Percentiles rank a stretch among this genome's conserved stretches.
phyloP scores from a whole-genome alignment of 176 grass and related monocot genomes.

The Oryza meyeriana region DNA sequence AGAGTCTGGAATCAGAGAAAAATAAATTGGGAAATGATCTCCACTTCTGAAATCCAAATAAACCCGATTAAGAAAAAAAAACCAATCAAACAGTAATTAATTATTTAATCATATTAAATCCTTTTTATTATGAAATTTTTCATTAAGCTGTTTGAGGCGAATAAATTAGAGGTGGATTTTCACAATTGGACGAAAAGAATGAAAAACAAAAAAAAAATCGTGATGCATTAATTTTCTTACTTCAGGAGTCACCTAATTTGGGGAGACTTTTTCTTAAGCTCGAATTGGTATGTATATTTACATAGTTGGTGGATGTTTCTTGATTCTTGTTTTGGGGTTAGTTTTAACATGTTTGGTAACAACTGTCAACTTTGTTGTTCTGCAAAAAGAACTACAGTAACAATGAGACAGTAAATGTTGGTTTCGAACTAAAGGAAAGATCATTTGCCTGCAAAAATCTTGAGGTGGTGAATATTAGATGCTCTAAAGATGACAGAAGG shows the following conservation, averaged over 20 bases:
- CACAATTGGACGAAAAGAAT: too few relatives aligned
- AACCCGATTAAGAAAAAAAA: too few relatives aligned
- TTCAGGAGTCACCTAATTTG: constrained; percentile 24
- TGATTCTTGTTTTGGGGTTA: background rate
- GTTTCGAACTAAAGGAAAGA: background rate
- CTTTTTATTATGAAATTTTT: too few relatives aligned
- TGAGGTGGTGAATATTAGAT: constrained; percentile 25
- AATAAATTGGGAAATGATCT: too few relatives aligned
- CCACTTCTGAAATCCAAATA: too few relatives aligned
- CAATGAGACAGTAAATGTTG: background rate
- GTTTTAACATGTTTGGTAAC: too few relatives aligned
- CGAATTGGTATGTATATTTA: constrained; percentile 7
- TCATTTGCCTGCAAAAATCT: constrained; percentile 18
- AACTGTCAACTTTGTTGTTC: background rate
- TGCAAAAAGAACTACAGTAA: background rate
- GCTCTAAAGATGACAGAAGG: background rate
- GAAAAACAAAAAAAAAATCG: too few relatives aligned
- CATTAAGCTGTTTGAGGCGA: too few relatives aligned
- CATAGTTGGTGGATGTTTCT: background rate
- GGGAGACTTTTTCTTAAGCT: constrained; percentile 25
- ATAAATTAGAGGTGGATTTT: too few relatives aligned
- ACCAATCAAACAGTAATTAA: too few relatives aligned
- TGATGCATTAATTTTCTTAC: constrained; percentile 20
- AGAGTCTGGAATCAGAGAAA: too few relatives aligned
- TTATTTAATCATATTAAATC: too few relatives aligned